Percentiles rank a stretch among this genome's conserved stretches.
These are phyloP conservation scores for Arabis alpina DNA, from an alignment of 345 rosid species.

Conservation along the genomic window DNA sequence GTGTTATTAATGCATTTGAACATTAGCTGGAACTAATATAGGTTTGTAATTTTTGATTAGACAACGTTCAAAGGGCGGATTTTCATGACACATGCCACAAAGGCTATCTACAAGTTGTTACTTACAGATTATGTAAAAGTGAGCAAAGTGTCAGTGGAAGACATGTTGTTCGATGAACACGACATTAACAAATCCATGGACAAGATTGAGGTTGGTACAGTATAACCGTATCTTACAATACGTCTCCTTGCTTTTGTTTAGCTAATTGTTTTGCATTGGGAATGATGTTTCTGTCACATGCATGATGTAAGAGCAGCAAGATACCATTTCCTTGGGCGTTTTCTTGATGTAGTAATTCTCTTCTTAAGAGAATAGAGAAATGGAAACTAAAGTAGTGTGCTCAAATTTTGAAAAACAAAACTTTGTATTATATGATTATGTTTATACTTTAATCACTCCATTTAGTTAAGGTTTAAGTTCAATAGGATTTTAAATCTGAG, in stretches of 20 bases:
- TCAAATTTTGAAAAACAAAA: neutral
- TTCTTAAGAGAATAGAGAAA: neutral
- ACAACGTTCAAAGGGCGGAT: conserved; percentile 91
- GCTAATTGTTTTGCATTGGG: neutral
- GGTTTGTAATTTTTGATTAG: conserved; percentile 44
- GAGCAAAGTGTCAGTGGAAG: conserved; percentile 97
- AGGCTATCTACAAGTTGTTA: conserved; percentile 86
- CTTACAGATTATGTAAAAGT: conserved; percentile 95
- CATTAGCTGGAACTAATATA: conserved; percentile 8
- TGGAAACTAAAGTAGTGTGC: no score
- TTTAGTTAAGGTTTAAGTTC: neutral
- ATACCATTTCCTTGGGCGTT: neutral
- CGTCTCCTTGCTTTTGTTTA: neutral
- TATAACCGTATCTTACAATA: neutral
- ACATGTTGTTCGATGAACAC: conserved; percentile 92
- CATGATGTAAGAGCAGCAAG: neutral
- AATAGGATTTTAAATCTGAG: neutral
- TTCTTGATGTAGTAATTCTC: neutral
- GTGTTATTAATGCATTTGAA: neutral
- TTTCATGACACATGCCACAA: conserved; percentile 98
- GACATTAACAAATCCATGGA: conserved; percentile 91
- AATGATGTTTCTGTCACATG: conserved; percentile 16
- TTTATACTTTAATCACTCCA: neutral
- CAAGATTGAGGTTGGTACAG: conserved; percentile 74
- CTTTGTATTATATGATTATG: neutral